Evolutionary conservation across 805 yeast species (phyloP).

Genomic region (Wickerhamiella cacticola): DNA sequence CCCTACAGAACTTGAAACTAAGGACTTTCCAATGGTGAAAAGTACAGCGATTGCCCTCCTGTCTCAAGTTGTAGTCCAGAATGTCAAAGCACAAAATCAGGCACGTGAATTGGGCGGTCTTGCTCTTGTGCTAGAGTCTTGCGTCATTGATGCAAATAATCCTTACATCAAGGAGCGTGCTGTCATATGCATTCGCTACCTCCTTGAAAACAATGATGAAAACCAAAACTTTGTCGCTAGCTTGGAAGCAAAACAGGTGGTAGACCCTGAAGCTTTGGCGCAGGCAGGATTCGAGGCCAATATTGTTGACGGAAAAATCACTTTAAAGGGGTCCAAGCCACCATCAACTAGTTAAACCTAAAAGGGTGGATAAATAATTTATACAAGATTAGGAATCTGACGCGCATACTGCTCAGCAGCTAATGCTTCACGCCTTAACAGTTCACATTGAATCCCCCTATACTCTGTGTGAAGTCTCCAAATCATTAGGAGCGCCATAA

Average conservation of each 20-base stretch:
- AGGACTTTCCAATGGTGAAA: constrained; percentile 50
- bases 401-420: constrained; percentile 10
- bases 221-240: constrained; percentile 70
- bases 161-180: constrained; percentile 71
- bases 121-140: constrained; percentile 60
- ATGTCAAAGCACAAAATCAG: constrained; percentile 50
- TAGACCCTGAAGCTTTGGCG: constrained; percentile 45
- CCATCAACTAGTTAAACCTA: constrained; percentile 22
- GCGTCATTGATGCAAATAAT: constrained; percentile 77
- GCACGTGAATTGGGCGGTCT: constrained; percentile 57
- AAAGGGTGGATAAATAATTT: constrained; percentile 14
- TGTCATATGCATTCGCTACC: constrained; percentile 60
- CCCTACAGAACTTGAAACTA: constrained; percentile 11
- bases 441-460: constrained; percentile 7
- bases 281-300: constrained; percentile 71
- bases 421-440: constrained; percentile 13
- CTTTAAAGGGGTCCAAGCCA: constrained; percentile 30
- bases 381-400: constrained; percentile 6
- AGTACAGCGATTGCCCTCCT: constrained; percentile 55
- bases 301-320: constrained; percentile 58
- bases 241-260: constrained; percentile 62
- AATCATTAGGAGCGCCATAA: constrained; percentile 5
- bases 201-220: constrained; percentile 47
- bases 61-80: constrained; percentile 42
- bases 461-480: constrained; percentile 2